Percentiles rank a stretch among this genome's conserved stretches.
Evolutionary conservation across 139 green algal genomes (phyloP).

Genomic region (Chlamydomonas sp.): DNA sequence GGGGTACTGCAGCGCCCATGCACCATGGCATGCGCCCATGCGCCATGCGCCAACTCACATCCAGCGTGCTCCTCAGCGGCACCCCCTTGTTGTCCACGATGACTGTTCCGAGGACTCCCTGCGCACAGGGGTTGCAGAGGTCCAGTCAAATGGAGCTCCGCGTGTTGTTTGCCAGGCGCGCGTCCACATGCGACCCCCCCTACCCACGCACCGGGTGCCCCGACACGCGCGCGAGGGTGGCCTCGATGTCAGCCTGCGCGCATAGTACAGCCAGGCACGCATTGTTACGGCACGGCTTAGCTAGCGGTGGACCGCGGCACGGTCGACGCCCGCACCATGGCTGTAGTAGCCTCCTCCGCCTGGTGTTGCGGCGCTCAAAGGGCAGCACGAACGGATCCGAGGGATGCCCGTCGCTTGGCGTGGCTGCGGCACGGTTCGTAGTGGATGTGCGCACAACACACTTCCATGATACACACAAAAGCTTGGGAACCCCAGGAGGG

Average conservation of each 20-base stretch:
- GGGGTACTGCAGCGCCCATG: not conserved
- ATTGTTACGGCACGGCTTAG: too few species aligned
- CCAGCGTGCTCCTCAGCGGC: constrained; percentile 35
- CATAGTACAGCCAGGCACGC: too few species aligned
- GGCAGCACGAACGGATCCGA: too few species aligned
- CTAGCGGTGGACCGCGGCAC: too few species aligned
- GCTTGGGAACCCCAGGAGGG: too few species aligned
- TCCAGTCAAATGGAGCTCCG: not conserved
- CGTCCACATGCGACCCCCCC: not conserved
- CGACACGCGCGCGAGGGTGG: constrained; percentile 35
- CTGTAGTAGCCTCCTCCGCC: too few species aligned
- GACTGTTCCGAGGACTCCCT: constrained; percentile 32
- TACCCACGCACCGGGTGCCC: constrained; percentile 28
- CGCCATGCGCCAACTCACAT: constrained; percentile 26
- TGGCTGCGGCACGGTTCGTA: too few species aligned
- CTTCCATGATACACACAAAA: too few species aligned
- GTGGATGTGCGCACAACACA: too few species aligned
- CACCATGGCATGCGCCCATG: not conserved
- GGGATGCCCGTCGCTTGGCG: too few species aligned
- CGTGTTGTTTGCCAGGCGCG: not conserved
- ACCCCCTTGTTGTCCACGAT: constrained; percentile 28
- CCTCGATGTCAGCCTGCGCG: constrained; percentile 35
- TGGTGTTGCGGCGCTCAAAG: too few species aligned
- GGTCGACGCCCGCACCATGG: too few species aligned
- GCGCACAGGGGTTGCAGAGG: constrained; percentile 1